Evolutionary conservation across 495 filamentous ascomycete species (phyloP).

Genomic region (Penicillium malachiteum): DNA sequence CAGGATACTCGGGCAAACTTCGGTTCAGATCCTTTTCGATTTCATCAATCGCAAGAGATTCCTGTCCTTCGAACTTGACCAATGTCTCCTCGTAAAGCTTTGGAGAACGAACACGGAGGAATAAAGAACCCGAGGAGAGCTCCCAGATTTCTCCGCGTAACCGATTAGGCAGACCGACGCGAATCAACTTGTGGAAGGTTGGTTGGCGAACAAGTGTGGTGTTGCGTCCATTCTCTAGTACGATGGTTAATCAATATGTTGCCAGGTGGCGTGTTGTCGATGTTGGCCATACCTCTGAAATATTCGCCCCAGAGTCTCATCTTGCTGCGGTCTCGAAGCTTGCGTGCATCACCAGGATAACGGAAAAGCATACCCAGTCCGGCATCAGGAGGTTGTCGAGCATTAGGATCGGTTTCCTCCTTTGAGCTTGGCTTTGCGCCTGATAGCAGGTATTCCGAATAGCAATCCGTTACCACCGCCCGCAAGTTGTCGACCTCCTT

Average conservation of each 20-base stretch:
- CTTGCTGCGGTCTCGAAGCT: conserved; percentile 91
- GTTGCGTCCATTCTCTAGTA: conserved; percentile 87
- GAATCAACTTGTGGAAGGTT: conserved; percentile 94
- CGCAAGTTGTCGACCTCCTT: conserved; percentile 82
- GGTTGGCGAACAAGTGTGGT: conserved; percentile 88
- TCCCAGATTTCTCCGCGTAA: conserved; percentile 96
- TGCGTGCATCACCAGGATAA: conserved; percentile 95
- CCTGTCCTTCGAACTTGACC: conserved; percentile 72
- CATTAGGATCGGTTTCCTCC: conserved; percentile 31
- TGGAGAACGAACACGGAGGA: conserved; percentile 80
- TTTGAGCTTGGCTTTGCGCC: conserved; percentile 35
- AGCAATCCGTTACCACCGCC: conserved; percentile 75
- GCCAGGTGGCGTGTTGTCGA: background rate
- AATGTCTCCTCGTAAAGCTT: conserved; percentile 81
- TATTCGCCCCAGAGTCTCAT: conserved; percentile 98
- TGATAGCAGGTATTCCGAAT: conserved; percentile 87
- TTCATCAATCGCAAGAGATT: conserved; percentile 94
- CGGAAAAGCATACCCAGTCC: conserved; percentile 90
- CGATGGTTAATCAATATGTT: background rate
- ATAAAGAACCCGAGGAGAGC: conserved; percentile 85
- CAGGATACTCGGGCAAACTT: conserved; percentile 93
- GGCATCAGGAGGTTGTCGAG: conserved; percentile 78
- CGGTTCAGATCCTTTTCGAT: conserved; percentile 98
- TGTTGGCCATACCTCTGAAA: conserved; percentile 58
- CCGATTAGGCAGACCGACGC: conserved; percentile 91